Base-by-base conservation (phyloP, 2,329 filamentous ascomycete species). In the Alternaria atra region DNA sequence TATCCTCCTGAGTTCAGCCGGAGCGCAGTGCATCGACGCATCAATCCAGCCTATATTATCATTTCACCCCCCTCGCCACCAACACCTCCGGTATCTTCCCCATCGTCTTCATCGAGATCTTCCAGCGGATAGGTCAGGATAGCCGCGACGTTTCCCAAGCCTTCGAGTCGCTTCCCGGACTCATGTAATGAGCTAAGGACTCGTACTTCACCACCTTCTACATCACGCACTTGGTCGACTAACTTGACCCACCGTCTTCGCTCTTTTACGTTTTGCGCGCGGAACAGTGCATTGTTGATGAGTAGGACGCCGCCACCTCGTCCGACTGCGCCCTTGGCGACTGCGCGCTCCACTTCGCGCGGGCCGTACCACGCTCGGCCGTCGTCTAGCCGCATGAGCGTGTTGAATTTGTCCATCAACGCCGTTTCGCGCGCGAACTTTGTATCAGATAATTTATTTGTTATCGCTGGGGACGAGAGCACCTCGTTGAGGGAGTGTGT, bases 131-230 rank as follows among this genome's bases (percentile, higher is more conserved):
- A 99, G 12, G 94, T 97, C 65, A 97, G 81, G 29, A 97, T 90
- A 1, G 93, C 93, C 15, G 94, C 95, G 63, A 99, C 90, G 17
- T 93, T 91, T 1, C 95, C 94, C 61, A 98, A 78, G 12, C 89
- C 91, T 67, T 94, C 92, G 13, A 99, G 80, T 61, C 93, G 84
- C 81, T 91, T 90, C 1, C 95, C 95, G 77, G 94, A 97, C 82
- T 97, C 94, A 78, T 98, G 94, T 73, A 96, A 91, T 71, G 91
- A 94, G 78, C 94, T 98, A 29, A 98, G 80, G n/a, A 98, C 87
- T 55, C 92, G 85, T 1, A 93, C 92, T 67, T 97, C 93, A 1
- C 94, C 95, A 5, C 94, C 95, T 65, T 93, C 90, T 3, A 84
- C 81, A 54, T 89, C 89, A 66, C 89, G 88, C n/a, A 98, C 94